Evolutionary conservation across 2,329 filamentous ascomycete species (phyloP).

Genomic region (Exophiala alcalophila): DNA sequence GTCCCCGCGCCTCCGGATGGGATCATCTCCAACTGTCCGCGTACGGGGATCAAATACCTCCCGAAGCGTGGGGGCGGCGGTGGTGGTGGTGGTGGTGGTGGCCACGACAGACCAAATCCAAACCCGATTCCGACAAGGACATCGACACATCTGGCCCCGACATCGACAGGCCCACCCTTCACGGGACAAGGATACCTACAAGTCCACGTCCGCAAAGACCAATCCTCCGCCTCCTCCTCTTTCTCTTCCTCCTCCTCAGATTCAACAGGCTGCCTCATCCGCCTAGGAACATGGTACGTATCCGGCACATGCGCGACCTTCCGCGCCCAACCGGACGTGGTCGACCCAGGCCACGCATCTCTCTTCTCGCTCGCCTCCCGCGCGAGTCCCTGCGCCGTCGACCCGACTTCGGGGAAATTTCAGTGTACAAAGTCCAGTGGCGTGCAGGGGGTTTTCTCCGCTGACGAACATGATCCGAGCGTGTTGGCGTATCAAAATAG

Average conservation of each 20-base stretch:
- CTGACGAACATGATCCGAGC: not conserved
- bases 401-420: conserved; percentile 44
- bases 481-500: conserved; percentile 19
- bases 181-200: conserved; percentile 29
- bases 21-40: conserved; percentile 61
- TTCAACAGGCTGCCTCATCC: conserved; percentile 63
- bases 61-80: too few relatives aligned
- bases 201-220: not conserved
- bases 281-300: conserved; percentile 64
- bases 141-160: conserved; percentile 39
- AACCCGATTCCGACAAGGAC: conserved; percentile 30
- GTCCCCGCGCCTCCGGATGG: conserved; percentile 44
- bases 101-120: conserved; percentile 12
- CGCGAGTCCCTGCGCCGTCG: conserved; percentile 59
- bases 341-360: conserved; percentile 36
- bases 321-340: conserved; percentile 46
- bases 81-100: conserved; percentile 28
- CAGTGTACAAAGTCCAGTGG: conserved; percentile 53
- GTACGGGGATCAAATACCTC: conserved; percentile 61
- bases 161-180: conserved; percentile 30
- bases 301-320: conserved; percentile 66
- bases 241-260: conserved; percentile 34
- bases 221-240: not conserved
- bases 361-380: conserved; percentile 56
- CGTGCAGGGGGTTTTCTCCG: conserved; percentile 36